A percentile compares a stretch with the other conserved stretches of the same genome.
Conservation (phyloP, 495 filamentous ascomycete genomes). For the Hypoxylon crocopeplum region DNA sequence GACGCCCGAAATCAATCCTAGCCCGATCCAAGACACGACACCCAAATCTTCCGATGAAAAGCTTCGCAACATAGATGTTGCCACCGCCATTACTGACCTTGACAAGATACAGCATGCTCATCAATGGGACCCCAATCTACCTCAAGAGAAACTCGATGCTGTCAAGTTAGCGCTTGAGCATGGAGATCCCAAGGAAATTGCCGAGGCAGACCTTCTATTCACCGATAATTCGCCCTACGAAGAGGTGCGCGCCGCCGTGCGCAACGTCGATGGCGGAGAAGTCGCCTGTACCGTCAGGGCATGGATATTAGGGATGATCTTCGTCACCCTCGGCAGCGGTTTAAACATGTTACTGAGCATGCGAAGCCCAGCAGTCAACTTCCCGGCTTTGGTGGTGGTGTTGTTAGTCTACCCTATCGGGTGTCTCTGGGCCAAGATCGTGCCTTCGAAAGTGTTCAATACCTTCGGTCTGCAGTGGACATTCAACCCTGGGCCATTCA, state of each 20-base stretch:
- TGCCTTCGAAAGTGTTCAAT: conserved; percentile 58
- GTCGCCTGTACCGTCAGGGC: conserved; percentile 66
- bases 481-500: conserved; percentile 67
- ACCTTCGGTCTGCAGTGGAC: conserved; percentile 59
- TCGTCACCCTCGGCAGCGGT: conserved; percentile 60
- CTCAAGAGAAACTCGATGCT: conserved; percentile 41
- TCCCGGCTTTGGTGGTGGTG: conserved; percentile 65
- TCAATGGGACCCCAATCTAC: conserved; percentile 45
- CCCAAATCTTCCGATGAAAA: conserved; percentile 31
- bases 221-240: conserved; percentile 45
- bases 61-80: conserved; percentile 19
- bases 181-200: conserved; percentile 44
- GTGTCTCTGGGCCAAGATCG: conserved; percentile 58
- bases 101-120: conserved; percentile 39
- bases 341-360: conserved; percentile 68
- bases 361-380: conserved; percentile 57
- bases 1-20: conserved; percentile 19
- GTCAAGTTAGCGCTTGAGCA: conserved; percentile 48
- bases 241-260: conserved; percentile 61
- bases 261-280: conserved; percentile 63
- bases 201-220: conserved; percentile 37
- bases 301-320: conserved; percentile 67
- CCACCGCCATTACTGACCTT: conserved; percentile 34
- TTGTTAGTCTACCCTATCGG: conserved; percentile 64
- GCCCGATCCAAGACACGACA: conserved; percentile 5